A percentile compares a stretch with the other conserved stretches of the same genome.
phyloP scores from a whole-genome alignment of 176 grass and related monocot genomes.

The Oryza nivara region DNA sequence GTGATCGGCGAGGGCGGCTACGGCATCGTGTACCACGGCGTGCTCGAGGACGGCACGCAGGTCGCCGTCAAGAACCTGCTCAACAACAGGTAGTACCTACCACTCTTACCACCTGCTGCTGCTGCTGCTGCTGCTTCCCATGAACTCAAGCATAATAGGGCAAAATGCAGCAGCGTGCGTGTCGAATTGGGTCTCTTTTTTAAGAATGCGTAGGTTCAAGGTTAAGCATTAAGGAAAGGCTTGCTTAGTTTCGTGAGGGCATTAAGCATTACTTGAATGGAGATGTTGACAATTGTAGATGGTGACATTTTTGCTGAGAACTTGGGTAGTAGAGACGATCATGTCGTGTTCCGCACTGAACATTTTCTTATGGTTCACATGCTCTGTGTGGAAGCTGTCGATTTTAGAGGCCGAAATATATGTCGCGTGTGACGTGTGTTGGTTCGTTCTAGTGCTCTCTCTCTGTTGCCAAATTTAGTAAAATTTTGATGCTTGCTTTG shows the following conservation, averaged over 20 bases:
- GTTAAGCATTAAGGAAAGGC: conserved; percentile 47
- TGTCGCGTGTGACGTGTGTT: not conserved
- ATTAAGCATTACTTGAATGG: conserved; percentile 30
- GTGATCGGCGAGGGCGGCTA: conserved; percentile 97
- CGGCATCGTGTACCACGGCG: conserved; percentile 89
- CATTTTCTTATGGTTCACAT: conserved; percentile 33
- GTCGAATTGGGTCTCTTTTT: conserved; percentile 26
- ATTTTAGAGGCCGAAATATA: conserved; percentile 28
- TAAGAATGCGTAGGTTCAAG: conserved; percentile 32
- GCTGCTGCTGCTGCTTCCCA: conserved; percentile 5
- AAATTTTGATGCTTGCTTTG: conserved; percentile 40
- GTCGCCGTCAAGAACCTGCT: conserved; percentile 91
- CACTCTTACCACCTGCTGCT: too few relatives aligned
- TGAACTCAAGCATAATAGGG: conserved; percentile 3
- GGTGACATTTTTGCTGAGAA: conserved; percentile 39
- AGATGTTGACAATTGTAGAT: conserved; percentile 43
- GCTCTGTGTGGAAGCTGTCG: conserved; percentile 25
- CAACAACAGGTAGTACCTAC: conserved; percentile 88
- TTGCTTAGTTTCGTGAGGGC: conserved; percentile 29
- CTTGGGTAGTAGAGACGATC: not conserved
- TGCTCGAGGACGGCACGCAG: conserved; percentile 79
- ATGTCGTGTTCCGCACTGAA: not conserved
- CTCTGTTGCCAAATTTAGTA: conserved; percentile 34
- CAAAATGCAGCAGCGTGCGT: conserved; percentile 15
- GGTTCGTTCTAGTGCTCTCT: not conserved